A percentile compares a stretch with the other conserved stretches of the same genome.
Conservation (phyloP, 257 asterid genomes). For the Solanum clarkiae region DNA sequence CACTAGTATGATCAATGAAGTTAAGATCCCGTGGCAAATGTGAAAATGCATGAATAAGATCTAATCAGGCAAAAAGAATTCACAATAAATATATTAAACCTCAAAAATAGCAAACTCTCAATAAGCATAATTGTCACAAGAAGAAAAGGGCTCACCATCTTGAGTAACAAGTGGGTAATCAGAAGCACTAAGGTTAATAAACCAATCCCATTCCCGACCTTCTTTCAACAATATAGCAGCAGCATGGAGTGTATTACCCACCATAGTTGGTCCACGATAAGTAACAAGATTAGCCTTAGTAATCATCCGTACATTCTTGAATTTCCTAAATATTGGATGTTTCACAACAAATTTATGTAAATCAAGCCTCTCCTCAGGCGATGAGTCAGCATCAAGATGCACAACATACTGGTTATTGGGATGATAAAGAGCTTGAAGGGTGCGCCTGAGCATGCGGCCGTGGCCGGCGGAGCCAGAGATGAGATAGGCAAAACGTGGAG, state of each 20-base stretch:
- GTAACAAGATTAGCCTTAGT: constrained; percentile 81
- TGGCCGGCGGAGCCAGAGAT: constrained; percentile 82
- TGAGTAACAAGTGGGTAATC: neutral
- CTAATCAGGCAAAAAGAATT: constrained; percentile 18
- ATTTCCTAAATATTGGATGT: constrained; percentile 30
- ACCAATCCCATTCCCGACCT: constrained; percentile 32
- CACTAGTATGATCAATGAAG: constrained; percentile 18
- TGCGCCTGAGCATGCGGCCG: constrained; percentile 70
- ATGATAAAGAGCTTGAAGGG: constrained; percentile 68
- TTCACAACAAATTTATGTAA: constrained; percentile 33
- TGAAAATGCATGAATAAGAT: constrained; percentile 80
- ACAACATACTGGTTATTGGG: constrained; percentile 74
- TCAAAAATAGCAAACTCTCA: neutral
- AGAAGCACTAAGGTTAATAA: neutral
- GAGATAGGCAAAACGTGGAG: constrained; percentile 66
- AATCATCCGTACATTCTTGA: constrained; percentile 70
- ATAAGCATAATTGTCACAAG: neutral
- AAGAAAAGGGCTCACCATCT: neutral
- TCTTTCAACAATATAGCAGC: constrained; percentile 79
- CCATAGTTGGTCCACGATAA: constrained; percentile 98
- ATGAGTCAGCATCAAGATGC: constrained; percentile 83
- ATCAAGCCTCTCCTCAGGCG: constrained; percentile 65
- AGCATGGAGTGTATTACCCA: constrained; percentile 79
- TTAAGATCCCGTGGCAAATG: constrained; percentile 81
- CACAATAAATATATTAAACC: neutral